Conservation (phyloP, 768 basidiomycete species). For the Hypsizygus marmoreus region DNA sequence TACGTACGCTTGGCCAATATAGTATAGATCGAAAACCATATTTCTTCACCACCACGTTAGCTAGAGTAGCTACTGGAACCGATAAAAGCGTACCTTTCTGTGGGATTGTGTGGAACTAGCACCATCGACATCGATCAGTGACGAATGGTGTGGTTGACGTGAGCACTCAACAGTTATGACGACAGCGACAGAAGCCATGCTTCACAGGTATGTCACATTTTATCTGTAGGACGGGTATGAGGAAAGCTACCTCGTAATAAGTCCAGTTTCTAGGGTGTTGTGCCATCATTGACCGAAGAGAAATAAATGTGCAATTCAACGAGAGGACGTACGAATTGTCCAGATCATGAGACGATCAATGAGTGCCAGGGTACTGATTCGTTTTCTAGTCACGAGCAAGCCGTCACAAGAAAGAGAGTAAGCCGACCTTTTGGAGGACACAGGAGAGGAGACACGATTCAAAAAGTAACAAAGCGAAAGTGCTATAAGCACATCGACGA, state of each 20-base stretch:
- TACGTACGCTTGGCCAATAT: slow-evolving; percentile 25
- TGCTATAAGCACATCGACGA: slow-evolving; percentile 25
- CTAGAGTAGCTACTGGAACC: neutral
- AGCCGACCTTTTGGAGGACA: slow-evolving; percentile 10
- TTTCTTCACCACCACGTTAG: slow-evolving; percentile 12
- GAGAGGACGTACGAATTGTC: slow-evolving; percentile 24
- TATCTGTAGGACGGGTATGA: neutral
- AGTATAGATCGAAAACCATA: slow-evolving; percentile 28
- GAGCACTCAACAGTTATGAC: slow-evolving; percentile 20
- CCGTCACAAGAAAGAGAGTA: neutral
- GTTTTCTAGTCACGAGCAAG: neutral
- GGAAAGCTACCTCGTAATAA: slow-evolving; percentile 20
- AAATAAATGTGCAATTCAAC: neutral
- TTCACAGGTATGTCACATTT: neutral
- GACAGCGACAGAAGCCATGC: slow-evolving; percentile 23
- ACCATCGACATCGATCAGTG: neutral
- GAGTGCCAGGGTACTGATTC: slow-evolving; percentile 16
- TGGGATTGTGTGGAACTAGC: slow-evolving; percentile 25
- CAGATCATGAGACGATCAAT: slow-evolving; percentile 24
- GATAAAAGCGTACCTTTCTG: too few species aligned
- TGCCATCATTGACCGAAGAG: neutral
- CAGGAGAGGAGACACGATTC: slow-evolving; percentile 6
- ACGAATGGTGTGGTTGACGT: neutral
- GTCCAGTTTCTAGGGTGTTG: slow-evolving; percentile 19
- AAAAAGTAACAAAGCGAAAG: slow-evolving; percentile 23